Evolutionary conservation across 2,329 filamentous ascomycete species (phyloP).

Genomic region (Tolypocladium capitatum): DNA sequence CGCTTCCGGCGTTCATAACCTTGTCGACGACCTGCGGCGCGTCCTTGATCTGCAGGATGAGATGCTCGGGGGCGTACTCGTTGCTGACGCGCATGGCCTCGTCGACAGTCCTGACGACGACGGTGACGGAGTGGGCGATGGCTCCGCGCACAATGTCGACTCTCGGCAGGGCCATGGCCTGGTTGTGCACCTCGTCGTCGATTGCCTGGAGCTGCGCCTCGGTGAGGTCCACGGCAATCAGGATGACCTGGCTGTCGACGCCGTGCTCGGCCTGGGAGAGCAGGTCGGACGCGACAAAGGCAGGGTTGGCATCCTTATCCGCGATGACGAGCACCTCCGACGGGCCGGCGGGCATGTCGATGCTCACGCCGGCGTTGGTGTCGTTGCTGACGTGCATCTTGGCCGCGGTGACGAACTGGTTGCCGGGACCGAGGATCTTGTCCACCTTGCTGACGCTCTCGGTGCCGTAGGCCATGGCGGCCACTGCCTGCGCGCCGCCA

Average conservation of each 20-base stretch:
- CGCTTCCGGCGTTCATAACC: constrained; percentile 88
- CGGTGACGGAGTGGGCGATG: constrained; percentile 83
- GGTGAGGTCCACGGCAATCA: constrained; percentile 69
- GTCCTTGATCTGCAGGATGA: constrained; percentile 79
- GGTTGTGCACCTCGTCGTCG: constrained; percentile 78
- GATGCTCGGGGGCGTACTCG: constrained; percentile 86
- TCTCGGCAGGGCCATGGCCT: constrained; percentile 75
- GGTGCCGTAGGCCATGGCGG: constrained; percentile 94
- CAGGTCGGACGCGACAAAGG: constrained; percentile 89
- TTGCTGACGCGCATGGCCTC: constrained; percentile 79
- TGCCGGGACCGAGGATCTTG: constrained; percentile 95
- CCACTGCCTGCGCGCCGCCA: constrained; percentile 88
- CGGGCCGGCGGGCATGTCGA: constrained; percentile 96
- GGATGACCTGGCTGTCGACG: constrained; percentile 86
- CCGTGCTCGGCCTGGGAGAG: constrained; percentile 95
- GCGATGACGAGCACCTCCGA: constrained; percentile 95
- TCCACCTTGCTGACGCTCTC: constrained; percentile 92
- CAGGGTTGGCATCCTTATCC: constrained; percentile 75
- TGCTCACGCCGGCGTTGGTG: constrained; percentile 85
- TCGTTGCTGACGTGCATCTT: constrained; percentile 99
- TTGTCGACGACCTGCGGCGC: constrained; percentile 60
- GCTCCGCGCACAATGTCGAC: constrained; percentile 87
- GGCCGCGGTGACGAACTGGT: constrained; percentile 95
- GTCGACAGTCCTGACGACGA: constrained; percentile 56
- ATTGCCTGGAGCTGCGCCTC: constrained; percentile 67